A percentile compares a stretch with the other conserved stretches of the same genome.
phyloP scores from a whole-genome alignment of 1,284 basidiomycete species.

The Somion occarium region DNA sequence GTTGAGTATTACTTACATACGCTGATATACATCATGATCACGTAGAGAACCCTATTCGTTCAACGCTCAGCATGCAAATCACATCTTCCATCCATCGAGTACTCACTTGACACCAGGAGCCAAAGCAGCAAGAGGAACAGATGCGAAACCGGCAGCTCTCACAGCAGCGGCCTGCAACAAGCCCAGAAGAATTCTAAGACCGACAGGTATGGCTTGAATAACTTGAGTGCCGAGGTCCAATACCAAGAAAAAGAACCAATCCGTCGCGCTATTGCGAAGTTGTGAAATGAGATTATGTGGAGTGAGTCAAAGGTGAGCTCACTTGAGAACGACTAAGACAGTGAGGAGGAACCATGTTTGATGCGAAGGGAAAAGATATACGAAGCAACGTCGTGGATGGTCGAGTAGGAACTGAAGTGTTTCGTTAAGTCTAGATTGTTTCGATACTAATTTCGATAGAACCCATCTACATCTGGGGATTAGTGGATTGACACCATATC shows the following conservation, averaged over 20 bases:
- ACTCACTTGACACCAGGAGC: constrained; percentile 68
- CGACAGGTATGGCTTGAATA: constrained; percentile 68
- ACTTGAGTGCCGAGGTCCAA: constrained; percentile 82
- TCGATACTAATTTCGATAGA: constrained; percentile 59
- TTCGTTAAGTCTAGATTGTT: constrained; percentile 62
- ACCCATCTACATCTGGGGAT: constrained; percentile 54
- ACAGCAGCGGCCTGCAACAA: constrained; percentile 79
- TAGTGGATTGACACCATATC: too few species aligned
- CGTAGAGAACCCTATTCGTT: constrained; percentile 46
- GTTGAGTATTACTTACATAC: constrained; percentile 24
- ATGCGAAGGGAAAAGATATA: constrained; percentile 92
- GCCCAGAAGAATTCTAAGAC: constrained; percentile 61
- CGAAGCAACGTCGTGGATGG: constrained; percentile 93
- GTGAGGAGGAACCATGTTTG: constrained; percentile 92
- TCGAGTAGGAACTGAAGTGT: constrained; percentile 91
- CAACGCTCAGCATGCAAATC: constrained; percentile 8
- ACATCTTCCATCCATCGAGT: not conserved
- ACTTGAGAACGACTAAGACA: constrained; percentile 69
- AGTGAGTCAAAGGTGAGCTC: constrained; percentile 18
- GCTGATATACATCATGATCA: constrained; percentile 53
- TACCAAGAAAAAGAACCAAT: constrained; percentile 88
- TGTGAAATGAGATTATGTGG: not conserved
- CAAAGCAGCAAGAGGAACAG: constrained; percentile 64
- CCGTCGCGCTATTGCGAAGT: constrained; percentile 30
- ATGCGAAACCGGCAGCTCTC: constrained; percentile 83